Evolutionary conservation across 805 yeast genomes (phyloP).

Genomic region (Saturnispora zaruensis): DNA sequence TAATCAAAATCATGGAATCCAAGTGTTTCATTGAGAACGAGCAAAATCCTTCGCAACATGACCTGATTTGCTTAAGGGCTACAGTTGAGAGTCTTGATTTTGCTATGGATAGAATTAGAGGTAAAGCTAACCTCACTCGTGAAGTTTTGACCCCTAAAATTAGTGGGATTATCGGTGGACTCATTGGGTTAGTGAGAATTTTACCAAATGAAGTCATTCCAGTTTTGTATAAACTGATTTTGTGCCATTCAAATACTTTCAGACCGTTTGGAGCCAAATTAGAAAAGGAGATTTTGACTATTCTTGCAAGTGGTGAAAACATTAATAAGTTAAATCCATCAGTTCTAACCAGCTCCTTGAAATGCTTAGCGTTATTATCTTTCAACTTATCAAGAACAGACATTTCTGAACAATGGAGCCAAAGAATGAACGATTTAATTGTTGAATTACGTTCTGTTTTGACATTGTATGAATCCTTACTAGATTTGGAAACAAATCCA

Average conservation of each 20-base stretch:
- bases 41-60: slow-evolving; percentile 19
- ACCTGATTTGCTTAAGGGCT: slow-evolving; percentile 25
- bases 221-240: slow-evolving; percentile 36
- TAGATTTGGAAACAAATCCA: slow-evolving; percentile 49
- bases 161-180: slow-evolving; percentile 47
- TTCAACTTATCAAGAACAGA: slow-evolving; percentile 44
- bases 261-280: slow-evolving; percentile 67
- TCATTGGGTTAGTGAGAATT: slow-evolving; percentile 38
- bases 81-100: slow-evolving; percentile 34
- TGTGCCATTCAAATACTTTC: slow-evolving; percentile 66
- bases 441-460: slow-evolving; percentile 48
- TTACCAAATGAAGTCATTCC: slow-evolving; percentile 32
- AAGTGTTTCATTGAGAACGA: slow-evolving; percentile 30
- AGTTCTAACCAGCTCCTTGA: slow-evolving; percentile 36
- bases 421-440: slow-evolving; percentile 39
- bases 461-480: slow-evolving; percentile 47
- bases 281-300: slow-evolving; percentile 35
- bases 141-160: slow-evolving; percentile 77
- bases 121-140: slow-evolving; percentile 76
- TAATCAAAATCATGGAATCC: slow-evolving; percentile 34
- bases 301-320: slow-evolving; percentile 29
- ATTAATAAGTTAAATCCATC: slow-evolving; percentile 32
- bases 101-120: slow-evolving; percentile 47
- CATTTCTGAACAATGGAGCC: slow-evolving; percentile 38
- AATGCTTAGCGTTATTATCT: slow-evolving; percentile 49